phyloP scores from a whole-genome alignment of 2,329 filamentous ascomycete species.

The Paecilomyces formosus region DNA sequence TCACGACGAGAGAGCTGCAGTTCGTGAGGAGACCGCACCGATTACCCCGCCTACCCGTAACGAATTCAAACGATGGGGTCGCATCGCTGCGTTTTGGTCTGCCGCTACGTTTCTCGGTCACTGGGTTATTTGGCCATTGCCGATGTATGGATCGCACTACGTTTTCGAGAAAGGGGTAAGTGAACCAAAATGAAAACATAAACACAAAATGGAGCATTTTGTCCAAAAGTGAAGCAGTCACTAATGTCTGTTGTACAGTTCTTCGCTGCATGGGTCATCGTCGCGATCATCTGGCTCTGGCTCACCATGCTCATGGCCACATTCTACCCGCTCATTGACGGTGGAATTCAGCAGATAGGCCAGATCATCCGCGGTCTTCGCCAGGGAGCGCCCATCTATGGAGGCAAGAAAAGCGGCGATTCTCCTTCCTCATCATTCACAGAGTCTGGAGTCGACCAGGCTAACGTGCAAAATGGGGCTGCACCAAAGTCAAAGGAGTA shows the following conservation, averaged over 20 bases:
- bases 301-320: conserved; percentile 42
- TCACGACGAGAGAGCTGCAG: background rate
- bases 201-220: too few relatives aligned
- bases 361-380: conserved; percentile 10
- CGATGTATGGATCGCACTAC: conserved; percentile 48
- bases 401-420: background rate
- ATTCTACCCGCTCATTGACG: conserved; percentile 45
- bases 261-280: conserved; percentile 44
- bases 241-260: conserved; percentile 22
- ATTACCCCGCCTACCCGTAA: background rate
- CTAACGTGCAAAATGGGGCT: background rate
- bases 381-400: background rate
- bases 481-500: background rate
- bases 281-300: conserved; percentile 50
- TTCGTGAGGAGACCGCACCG: conserved; percentile 16
- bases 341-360: conserved; percentile 25
- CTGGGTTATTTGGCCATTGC: conserved; percentile 49
- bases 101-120: conserved; percentile 46
- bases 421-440: background rate
- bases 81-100: conserved; percentile 41
- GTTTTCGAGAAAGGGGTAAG: conserved; percentile 38
- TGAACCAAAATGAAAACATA: background rate
- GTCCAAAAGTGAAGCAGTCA: background rate
- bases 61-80: conserved; percentile 40
- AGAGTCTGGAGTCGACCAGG: background rate